A percentile compares a stretch with the other conserved stretches of the same genome.
Conservation (phyloP, 345 rosid genomes). For the Linum usitatissimum region DNA sequence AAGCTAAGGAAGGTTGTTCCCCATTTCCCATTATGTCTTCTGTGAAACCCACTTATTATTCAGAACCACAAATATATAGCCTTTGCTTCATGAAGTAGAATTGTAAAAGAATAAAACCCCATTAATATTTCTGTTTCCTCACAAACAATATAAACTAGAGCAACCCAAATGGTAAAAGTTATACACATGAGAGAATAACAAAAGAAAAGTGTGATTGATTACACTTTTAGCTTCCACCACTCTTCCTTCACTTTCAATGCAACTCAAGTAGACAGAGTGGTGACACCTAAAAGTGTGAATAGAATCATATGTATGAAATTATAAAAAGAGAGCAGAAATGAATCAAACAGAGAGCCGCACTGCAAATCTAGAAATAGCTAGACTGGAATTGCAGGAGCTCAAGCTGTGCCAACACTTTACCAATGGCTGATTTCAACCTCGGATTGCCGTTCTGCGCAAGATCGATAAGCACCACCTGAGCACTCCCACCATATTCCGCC, state of each 20-base stretch:
- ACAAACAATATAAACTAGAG: no score
- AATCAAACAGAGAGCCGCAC: background rate
- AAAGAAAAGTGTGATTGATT: no score
- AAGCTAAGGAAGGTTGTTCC: no score
- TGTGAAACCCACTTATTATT: no score
- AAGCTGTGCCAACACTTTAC: constrained; percentile 42
- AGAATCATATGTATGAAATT: background rate
- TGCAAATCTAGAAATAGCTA: constrained; percentile 35
- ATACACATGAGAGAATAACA: no score
- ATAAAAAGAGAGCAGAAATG: no score
- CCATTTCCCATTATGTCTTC: no score
- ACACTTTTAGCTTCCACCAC: background rate
- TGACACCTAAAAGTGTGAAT: background rate
- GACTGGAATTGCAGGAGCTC: constrained; percentile 49
- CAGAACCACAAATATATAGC: no score
- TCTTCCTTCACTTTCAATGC: background rate
- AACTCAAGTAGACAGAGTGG: background rate
- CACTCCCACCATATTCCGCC: constrained; percentile 31
- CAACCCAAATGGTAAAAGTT: no score
- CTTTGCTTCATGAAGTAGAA: no score
- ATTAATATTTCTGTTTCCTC: no score
- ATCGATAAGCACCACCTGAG: constrained; percentile 46
- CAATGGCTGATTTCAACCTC: constrained; percentile 33
- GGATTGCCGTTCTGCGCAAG: constrained; percentile 44
- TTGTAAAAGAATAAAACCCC: no score